These are phyloP conservation scores for Cadophora malorum DNA, from an alignment of 2,329 filamentous ascomycete species.

Conservation along the genomic window DNA sequence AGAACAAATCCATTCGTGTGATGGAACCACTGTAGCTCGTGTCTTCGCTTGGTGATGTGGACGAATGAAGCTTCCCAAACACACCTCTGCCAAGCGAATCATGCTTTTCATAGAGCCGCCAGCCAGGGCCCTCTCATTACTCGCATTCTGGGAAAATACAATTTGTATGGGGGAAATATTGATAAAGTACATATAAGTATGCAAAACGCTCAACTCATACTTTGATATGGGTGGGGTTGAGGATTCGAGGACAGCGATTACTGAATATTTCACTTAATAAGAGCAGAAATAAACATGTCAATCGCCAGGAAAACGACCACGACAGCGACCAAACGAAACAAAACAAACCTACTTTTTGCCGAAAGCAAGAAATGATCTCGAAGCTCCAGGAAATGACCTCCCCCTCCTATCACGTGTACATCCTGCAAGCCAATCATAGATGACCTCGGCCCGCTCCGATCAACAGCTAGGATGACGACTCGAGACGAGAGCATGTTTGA, in stretches of 20 bases:
- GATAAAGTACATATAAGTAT: no score
- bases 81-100: background rate
- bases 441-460: constrained; percentile 14
- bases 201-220: no score
- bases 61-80: background rate
- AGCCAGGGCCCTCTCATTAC: background rate
- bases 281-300: background rate
- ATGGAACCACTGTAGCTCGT: no score
- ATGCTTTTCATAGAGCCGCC: background rate
- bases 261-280: background rate
- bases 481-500: constrained; percentile 17
- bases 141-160: background rate
- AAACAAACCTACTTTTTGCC: background rate
- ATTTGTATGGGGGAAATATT: no score
- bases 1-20: background rate
- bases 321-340: background rate
- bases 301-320: background rate
- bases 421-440: background rate
- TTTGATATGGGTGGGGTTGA: no score
- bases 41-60: background rate
- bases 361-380: background rate
- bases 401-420: background rate
- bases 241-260: no score
- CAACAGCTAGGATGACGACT: background rate
- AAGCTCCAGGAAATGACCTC: background rate